Base-by-base conservation (phyloP, 768 basidiomycete species). In the Omphalotus guepiniiformis region DNA sequence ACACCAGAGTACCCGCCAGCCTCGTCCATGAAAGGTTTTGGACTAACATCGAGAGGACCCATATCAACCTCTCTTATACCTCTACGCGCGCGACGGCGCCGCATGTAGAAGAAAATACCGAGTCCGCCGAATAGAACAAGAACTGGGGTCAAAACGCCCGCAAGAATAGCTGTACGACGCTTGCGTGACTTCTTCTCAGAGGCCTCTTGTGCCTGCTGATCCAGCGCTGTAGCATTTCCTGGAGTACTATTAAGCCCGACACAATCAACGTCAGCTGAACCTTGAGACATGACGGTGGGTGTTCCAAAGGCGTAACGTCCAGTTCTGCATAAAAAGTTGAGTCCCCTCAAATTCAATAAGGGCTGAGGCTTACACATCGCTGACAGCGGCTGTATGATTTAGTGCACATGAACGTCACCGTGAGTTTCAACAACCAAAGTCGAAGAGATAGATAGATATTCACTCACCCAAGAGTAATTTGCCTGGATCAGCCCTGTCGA, bases 321-420 rank as follows among this genome's bases (percentile, higher is more conserved):
- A 26, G 63, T 66, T n/a, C 73, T 76, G 52, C 32, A 40, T 32
- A 47, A 30, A 22, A 35, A 42, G 21, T 22, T 18, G n/a, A 11
- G 3, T 2, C 9, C 28, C 36, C 15, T 30, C 9, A 42, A 39
- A 3, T 27, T 40, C 28, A 39, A 37, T 23, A 29, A 25, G 5
- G n/a, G 23, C 32, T 9, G 35, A 9, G 12, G 68, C 76, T 66
- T 48, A 76, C 76, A 63, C 59, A 55, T 76, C 70, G 32, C 60
- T 60, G 39, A 72, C 58, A 27, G 66, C 60, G 44, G 60, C 75
- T 75, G 45, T 28, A 21, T 35, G 28, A 26, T 19, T 25, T 48
- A 48, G 34, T 45, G 47, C 15, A 27, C 21, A 47, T 46, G 9
- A 48, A 32, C 21, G n/a, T 18, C 2, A 22, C 23, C 13, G 22